These are phyloP conservation scores for Tuber indicum DNA, from an alignment of 495 filamentous ascomycete species.

Conservation along the genomic window DNA sequence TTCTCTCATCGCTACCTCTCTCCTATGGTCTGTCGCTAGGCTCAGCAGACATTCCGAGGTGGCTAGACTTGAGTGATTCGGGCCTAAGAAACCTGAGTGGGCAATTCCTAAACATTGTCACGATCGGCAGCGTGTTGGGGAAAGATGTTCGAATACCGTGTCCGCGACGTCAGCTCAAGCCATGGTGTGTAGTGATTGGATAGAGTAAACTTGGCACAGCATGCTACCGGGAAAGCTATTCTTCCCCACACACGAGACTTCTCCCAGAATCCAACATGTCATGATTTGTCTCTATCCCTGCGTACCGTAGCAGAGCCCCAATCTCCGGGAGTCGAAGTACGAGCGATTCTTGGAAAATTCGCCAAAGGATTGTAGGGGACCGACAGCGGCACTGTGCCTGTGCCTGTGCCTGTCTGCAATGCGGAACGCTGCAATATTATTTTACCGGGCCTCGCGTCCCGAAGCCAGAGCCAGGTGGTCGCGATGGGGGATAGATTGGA, in stretches of 20 bases:
- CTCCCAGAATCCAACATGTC: background rate
- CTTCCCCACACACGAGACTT: background rate
- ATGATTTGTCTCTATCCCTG: background rate
- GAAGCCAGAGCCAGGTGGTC: background rate
- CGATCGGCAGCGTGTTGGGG: background rate
- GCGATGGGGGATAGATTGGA: background rate
- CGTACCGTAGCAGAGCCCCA: background rate
- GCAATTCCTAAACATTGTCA: background rate
- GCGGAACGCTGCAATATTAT: background rate
- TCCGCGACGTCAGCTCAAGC: background rate
- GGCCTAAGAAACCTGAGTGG: constrained; percentile 2
- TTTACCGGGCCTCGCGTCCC: background rate
- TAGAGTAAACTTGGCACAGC: background rate
- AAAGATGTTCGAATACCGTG: background rate
- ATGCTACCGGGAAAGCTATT: background rate
- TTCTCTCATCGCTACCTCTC: background rate
- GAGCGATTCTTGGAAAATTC: background rate
- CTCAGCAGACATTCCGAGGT: background rate
- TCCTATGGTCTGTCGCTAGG: background rate
- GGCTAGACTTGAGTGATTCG: background rate
- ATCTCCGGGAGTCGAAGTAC: background rate
- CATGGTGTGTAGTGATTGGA: background rate
- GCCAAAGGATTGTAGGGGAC: background rate
- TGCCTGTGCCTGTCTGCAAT: background rate
- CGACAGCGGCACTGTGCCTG: background rate